Evolutionary conservation across 208 protist species (phyloP), one percentile per base, ranked within the genome.

Genomic region (Angomonas ambiguus): DNA sequence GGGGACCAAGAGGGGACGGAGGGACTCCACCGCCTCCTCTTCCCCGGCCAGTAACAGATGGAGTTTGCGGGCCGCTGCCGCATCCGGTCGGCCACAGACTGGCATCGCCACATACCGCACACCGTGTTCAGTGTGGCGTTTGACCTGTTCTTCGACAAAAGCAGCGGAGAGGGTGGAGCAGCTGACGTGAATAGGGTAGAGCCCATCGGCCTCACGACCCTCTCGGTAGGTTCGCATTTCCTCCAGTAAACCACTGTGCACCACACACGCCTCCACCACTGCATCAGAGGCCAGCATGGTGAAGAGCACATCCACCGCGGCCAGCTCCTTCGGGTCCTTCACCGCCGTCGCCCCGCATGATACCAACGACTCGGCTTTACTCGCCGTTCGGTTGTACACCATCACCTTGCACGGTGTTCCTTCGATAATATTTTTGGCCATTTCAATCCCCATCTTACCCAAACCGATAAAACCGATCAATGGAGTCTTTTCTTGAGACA

Each of bases 341-440:
- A 62, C 72, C 0, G 62, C 66, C 4, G 48, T 51, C 1, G 72
- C 72, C 3, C 72, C 65, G 16, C 34, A 30, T 13, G 25, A 30
- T 25, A 48, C 57, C 32, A 77, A 58, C 2, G 66, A 22, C 25
- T 72, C 60, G 33, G 56, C 62, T 27, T 45, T 64, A 24, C 55
- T 34, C 42, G 51, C 25, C 18, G 56, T 72, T 60, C 72, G 72
- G 62, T 77, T 77, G 72, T 77, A 77, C 22, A 77, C 66, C 56
- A 48, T 72, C 55, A 77, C 31, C 20, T n/a, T 1, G 66, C 5
- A 56, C 49, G 18, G 53, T 2, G 62, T 67, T 2, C 65, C 53
- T 24, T 59, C 32, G 16, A 63, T 38, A 18, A 77, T 30, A 42
- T 69, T 68, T 0, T 6, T 53, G 16, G 66, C 72, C 72, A 77